Percentiles rank a stretch among this genome's conserved stretches.
phyloP scores from a whole-genome alignment of 345 rosid genomes.

The Firmiana major region DNA sequence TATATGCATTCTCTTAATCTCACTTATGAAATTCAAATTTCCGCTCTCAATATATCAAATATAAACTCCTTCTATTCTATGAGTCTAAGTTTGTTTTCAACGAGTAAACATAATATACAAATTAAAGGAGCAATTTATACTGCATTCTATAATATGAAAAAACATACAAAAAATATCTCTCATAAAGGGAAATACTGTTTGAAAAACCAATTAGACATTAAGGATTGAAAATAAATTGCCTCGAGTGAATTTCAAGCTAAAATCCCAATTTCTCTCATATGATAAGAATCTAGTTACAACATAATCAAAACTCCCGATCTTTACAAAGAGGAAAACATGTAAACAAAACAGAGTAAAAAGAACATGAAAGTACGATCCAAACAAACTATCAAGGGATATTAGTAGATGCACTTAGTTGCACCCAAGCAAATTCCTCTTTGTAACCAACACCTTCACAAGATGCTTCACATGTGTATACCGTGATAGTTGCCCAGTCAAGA shows the following conservation, averaged over 20 bases:
- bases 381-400: slow-evolving; percentile 4
- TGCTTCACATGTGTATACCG: slow-evolving; percentile 62
- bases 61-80: no score
- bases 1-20: no score
- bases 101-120: no score
- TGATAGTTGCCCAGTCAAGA: slow-evolving; percentile 88
- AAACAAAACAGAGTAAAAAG: background rate
- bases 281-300: background rate
- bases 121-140: background rate
- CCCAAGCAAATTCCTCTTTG: slow-evolving; percentile 84
- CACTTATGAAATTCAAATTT: no score
- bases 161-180: background rate
- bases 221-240: background rate
- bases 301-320: background rate
- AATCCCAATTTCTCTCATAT: background rate
- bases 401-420: slow-evolving; percentile 44
- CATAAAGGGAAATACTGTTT: background rate
- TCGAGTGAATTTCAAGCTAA: background rate
- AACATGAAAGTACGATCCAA: background rate
- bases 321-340: background rate
- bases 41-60: no score
- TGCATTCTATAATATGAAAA: no score
- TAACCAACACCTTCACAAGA: slow-evolving; percentile 67
- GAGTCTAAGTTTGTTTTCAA: no score
- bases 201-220: background rate